Evolutionary conservation across 805 yeast genomes (phyloP).

Genomic region (Wickerhamiella brachini): DNA sequence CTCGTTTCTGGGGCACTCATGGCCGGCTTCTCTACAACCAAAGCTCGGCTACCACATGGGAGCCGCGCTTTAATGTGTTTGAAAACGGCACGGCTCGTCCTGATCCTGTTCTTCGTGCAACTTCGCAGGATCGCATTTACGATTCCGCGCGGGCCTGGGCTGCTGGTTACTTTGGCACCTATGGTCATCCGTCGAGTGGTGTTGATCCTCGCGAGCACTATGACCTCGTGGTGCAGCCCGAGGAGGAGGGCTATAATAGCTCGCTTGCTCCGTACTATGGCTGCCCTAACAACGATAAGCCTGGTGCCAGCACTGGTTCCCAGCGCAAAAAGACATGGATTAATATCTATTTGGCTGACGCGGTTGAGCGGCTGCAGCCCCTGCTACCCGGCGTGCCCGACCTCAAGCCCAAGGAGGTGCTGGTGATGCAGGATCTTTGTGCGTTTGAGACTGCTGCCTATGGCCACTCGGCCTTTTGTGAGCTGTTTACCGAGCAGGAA

Average conservation of each 20-base stretch:
- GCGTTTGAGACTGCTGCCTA: constrained; percentile 61
- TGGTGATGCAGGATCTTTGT: constrained; percentile 44
- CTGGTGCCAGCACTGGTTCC: constrained; percentile 18
- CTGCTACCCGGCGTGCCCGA: constrained; percentile 39
- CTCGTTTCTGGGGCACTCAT: constrained; percentile 30
- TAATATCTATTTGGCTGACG: constrained; percentile 34
- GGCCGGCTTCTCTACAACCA: constrained; percentile 26
- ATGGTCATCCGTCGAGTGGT: constrained; percentile 22
- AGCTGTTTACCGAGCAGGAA: constrained; percentile 53
- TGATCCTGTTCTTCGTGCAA: constrained; percentile 26
- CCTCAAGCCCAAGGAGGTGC: constrained; percentile 40
- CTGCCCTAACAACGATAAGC: constrained; percentile 25
- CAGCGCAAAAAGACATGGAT: constrained; percentile 24
- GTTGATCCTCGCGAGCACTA: constrained; percentile 22
- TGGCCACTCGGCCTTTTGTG: constrained; percentile 56
- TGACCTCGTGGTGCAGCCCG: constrained; percentile 23
- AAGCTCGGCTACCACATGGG: constrained; percentile 20
- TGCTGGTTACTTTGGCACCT: constrained; percentile 30
- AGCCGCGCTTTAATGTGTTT: constrained; percentile 19
- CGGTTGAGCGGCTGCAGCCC: constrained; percentile 42
- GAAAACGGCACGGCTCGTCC: constrained; percentile 24
- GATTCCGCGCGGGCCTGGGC: constrained; percentile 32
- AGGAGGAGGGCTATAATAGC: constrained; percentile 23
- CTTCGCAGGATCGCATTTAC: constrained; percentile 27
- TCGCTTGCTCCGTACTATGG: constrained; percentile 27